Evolutionary conservation across 2,329 filamentous ascomycete genomes (phyloP).

Genomic region (Phaeosphaeria sp.): DNA sequence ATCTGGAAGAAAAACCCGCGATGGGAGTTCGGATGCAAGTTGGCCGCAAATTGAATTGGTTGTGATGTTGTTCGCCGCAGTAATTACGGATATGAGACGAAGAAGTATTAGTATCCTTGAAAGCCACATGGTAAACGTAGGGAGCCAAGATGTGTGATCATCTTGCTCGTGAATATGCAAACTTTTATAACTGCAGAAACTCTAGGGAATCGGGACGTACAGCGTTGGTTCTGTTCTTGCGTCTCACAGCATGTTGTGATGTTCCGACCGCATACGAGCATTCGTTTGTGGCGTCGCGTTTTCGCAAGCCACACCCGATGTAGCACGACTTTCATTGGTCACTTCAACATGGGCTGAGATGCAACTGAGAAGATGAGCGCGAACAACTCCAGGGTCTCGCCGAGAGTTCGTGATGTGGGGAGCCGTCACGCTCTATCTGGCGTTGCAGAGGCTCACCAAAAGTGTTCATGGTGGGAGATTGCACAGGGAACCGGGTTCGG

Average conservation of each 20-base stretch:
- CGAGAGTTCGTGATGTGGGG: background rate
- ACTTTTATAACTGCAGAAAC: background rate
- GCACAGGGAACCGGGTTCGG: background rate
- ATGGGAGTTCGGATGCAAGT: slow-evolving; percentile 18
- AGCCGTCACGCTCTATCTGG: background rate
- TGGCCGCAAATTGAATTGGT: slow-evolving; percentile 13
- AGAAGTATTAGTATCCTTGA: slow-evolving; percentile 3
- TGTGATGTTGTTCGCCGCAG: background rate
- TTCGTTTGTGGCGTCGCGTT: slow-evolving; percentile 1
- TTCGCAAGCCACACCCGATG: background rate
- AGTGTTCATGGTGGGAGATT: background rate
- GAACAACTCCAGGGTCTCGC: background rate
- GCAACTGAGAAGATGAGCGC: background rate
- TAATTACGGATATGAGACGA: background rate
- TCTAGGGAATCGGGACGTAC: background rate
- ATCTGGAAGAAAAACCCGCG: slow-evolving; percentile 23
- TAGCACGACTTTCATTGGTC: background rate
- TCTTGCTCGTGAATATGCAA: background rate
- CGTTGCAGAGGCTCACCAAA: background rate
- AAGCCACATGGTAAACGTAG: slow-evolving; percentile 12
- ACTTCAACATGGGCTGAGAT: background rate
- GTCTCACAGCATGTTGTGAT: background rate
- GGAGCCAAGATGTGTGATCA: background rate
- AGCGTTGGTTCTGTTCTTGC: background rate
- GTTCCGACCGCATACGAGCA: slow-evolving; percentile 5